phyloP scores from a whole-genome alignment of 345 rosid species.

The Populus ilicifolia region DNA sequence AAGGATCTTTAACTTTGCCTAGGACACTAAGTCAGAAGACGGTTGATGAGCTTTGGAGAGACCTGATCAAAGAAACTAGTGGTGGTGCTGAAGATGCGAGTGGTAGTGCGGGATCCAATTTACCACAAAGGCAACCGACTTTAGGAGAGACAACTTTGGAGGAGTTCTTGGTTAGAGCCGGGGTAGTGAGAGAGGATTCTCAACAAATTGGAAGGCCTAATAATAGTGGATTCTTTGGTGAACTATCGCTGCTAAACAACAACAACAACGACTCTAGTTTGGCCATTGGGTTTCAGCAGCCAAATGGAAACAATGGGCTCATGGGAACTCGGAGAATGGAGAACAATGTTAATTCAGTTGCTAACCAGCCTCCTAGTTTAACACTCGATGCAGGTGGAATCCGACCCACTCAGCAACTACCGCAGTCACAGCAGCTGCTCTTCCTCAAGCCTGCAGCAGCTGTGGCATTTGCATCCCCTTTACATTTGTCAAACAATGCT shows the following conservation, averaged over 20 bases:
- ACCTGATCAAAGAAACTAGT: constrained; percentile 22
- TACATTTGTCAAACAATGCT: constrained; percentile 32
- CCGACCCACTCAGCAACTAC: constrained; percentile 34
- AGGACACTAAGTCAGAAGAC: constrained; percentile 36
- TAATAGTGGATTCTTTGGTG: constrained; percentile 47
- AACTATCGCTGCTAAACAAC: constrained; percentile 20
- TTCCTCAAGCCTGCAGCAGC: constrained; percentile 65
- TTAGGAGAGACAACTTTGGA: constrained; percentile 35
- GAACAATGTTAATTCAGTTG: constrained; percentile 26
- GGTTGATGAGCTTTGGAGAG: constrained; percentile 33
- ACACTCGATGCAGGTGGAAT: constrained; percentile 45
- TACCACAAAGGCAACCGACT: constrained; percentile 42
- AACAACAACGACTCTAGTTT: constrained; percentile 28
- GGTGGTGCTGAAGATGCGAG: constrained; percentile 26
- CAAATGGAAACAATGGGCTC: constrained; percentile 41
- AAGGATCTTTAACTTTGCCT: constrained; percentile 36
- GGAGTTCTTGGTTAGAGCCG: constrained; percentile 31
- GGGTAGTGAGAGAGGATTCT: constrained; percentile 30
- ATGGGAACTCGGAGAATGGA: constrained; percentile 24
- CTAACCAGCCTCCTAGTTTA: constrained; percentile 42
- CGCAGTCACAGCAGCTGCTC: constrained; percentile 39
- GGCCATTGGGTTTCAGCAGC: constrained; percentile 56
- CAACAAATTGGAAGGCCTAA: constrained; percentile 31
- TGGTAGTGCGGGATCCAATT: constrained; percentile 31
- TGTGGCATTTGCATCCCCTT: constrained; percentile 51